Evolutionary conservation across 306 rosid species (phyloP).

Genomic region (Quercus aquifolioides): DNA sequence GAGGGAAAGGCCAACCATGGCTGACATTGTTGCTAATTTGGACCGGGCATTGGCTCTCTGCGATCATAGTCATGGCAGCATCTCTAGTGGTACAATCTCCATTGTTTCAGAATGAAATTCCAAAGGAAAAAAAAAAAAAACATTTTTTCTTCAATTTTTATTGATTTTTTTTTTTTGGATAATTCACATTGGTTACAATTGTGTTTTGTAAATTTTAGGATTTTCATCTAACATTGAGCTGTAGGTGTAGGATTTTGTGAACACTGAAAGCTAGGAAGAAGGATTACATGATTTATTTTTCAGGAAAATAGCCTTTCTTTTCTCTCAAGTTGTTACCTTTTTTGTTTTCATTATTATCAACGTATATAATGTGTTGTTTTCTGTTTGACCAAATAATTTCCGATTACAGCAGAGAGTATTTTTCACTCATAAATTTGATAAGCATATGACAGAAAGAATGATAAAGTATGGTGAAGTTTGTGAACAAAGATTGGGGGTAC

Average conservation of each 20-base stretch:
- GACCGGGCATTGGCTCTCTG: slow-evolving; percentile 63
- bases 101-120: slow-evolving; percentile 53
- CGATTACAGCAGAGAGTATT: not conserved
- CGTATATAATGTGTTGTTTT: not conserved
- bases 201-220: slow-evolving; percentile 25
- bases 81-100: slow-evolving; percentile 64
- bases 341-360: not conserved
- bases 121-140: slow-evolving; percentile 1
- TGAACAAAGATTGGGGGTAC: not conserved
- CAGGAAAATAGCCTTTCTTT: not conserved
- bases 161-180: not conserved
- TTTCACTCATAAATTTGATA: not conserved
- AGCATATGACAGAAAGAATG: not conserved
- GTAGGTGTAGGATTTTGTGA: slow-evolving; percentile 26
- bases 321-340: not conserved
- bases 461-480: not conserved
- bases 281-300: slow-evolving; percentile 11
- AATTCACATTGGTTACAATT: not conserved
- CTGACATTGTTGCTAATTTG: slow-evolving; percentile 81
- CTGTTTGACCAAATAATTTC: not conserved
- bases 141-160: slow-evolving; percentile 31
- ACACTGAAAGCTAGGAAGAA: slow-evolving; percentile 21
- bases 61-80: slow-evolving; percentile 58
- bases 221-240: slow-evolving; percentile 23
- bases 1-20: slow-evolving; percentile 85